These are phyloP conservation scores for Colletotrichum siamense DNA, from an alignment of 2,329 filamentous ascomycete genomes.

Conservation along the genomic window DNA sequence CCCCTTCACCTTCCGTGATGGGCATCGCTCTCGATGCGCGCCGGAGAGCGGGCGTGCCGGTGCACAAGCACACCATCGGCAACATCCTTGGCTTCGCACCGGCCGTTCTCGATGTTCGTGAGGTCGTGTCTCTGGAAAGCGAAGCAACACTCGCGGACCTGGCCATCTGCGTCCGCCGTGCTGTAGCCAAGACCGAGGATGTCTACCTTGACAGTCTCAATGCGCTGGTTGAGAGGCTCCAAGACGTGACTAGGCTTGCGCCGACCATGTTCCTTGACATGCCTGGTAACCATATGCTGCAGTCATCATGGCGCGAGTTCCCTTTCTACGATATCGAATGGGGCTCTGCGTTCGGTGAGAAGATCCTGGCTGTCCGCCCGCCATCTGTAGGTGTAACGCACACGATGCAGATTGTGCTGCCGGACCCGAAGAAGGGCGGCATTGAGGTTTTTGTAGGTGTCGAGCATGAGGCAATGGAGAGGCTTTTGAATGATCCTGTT, in stretches of 20 bases:
- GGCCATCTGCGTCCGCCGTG: slow-evolving; percentile 38
- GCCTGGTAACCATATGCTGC: slow-evolving; percentile 36
- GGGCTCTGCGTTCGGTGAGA: slow-evolving; percentile 32
- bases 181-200: slow-evolving; percentile 33
- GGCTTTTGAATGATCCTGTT: slow-evolving; percentile 33
- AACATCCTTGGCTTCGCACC: slow-evolving; percentile 43
- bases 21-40: slow-evolving; percentile 43
- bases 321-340: slow-evolving; percentile 38
- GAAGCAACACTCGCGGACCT: slow-evolving; percentile 34
- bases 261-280: slow-evolving; percentile 39
- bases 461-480: slow-evolving; percentile 31
- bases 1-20: slow-evolving; percentile 32
- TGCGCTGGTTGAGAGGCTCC: slow-evolving; percentile 32
- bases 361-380: slow-evolving; percentile 33
- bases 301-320: slow-evolving; percentile 38
- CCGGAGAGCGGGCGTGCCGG: slow-evolving; percentile 34
- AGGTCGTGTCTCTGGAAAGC: slow-evolving; percentile 28
- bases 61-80: slow-evolving; percentile 41
- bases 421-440: slow-evolving; percentile 34
- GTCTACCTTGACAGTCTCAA: slow-evolving; percentile 35
- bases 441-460: slow-evolving; percentile 39
- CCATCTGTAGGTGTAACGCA: slow-evolving; percentile 37
- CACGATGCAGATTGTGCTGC: slow-evolving; percentile 35
- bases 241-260: slow-evolving; percentile 35
- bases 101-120: slow-evolving; percentile 30